A percentile compares a stretch with the other conserved stretches of the same genome.
These are phyloP conservation scores for Beauveria sp. DNA, from an alignment of 2,329 filamentous ascomycete genomes.

Conservation along the genomic window DNA sequence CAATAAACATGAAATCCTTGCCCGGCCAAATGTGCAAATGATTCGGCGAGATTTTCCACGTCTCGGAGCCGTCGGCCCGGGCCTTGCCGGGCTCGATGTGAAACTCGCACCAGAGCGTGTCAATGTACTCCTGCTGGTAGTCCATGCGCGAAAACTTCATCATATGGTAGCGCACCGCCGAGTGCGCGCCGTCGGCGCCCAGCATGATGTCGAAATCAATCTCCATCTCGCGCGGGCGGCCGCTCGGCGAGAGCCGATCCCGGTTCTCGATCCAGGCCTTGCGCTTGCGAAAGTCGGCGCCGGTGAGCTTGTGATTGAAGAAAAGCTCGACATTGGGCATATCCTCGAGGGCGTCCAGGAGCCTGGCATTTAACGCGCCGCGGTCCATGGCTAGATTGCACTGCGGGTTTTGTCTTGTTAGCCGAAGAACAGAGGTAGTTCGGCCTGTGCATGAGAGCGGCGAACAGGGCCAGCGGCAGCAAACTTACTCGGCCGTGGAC, in stretches of 20 bases:
- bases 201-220: constrained; percentile 88
- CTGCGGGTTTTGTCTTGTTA: constrained; percentile 33
- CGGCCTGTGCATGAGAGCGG: not conserved
- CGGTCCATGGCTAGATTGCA: constrained; percentile 82
- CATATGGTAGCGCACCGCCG: constrained; percentile 79
- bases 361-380: constrained; percentile 69
- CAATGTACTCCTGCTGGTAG: constrained; percentile 91
- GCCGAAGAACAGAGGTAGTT: not conserved
- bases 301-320: constrained; percentile 90
- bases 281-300: constrained; percentile 71
- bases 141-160: constrained; percentile 93
- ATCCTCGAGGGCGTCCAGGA: constrained; percentile 75
- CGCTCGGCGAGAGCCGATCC: constrained; percentile 26
- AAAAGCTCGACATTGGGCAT: constrained; percentile 86
- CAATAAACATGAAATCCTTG: constrained; percentile 95
- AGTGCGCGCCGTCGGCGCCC: constrained; percentile 92
- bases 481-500: constrained; percentile 68
- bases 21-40: constrained; percentile 98
- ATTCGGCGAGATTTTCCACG: constrained; percentile 78
- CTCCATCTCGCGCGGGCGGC: constrained; percentile 64
- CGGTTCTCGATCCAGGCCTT: constrained; percentile 80
- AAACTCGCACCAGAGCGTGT: constrained; percentile 97
- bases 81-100: constrained; percentile 54
- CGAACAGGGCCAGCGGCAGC: not conserved
- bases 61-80: constrained; percentile 22